Evolutionary conservation across 2,329 filamentous ascomycete genomes (phyloP).

Genomic region (Xylariales sp.): DNA sequence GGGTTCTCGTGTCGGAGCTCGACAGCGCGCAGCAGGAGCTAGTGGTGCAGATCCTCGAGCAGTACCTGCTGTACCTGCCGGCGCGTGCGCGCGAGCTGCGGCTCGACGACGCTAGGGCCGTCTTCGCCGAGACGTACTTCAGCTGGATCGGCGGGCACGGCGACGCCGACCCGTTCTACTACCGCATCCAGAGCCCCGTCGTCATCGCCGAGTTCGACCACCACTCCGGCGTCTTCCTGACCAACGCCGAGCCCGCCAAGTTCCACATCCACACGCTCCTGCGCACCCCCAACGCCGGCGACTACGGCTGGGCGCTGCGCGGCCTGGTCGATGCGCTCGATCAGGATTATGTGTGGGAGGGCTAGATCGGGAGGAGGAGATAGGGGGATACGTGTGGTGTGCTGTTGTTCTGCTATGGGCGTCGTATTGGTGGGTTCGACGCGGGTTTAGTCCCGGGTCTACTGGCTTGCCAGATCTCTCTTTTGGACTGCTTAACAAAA

Average conservation of each 20-base stretch:
- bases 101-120: constrained; percentile 63
- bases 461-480: too few relatives aligned
- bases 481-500: too few relatives aligned
- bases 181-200: constrained; percentile 80
- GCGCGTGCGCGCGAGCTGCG: constrained; percentile 63
- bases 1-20: constrained; percentile 66
- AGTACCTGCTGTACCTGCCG: constrained; percentile 78
- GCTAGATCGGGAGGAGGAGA: not conserved
- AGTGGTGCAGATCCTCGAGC: constrained; percentile 68
- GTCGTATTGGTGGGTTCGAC: too few relatives aligned
- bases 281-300: constrained; percentile 78
- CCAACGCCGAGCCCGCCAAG: constrained; percentile 77
- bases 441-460: not conserved
- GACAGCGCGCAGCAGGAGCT: constrained; percentile 60
- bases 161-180: constrained; percentile 79
- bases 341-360: constrained; percentile 57
- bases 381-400: not conserved
- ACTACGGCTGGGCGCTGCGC: constrained; percentile 73
- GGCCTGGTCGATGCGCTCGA: constrained; percentile 50
- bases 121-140: constrained; percentile 79
- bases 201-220: constrained; percentile 82
- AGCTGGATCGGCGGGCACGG: constrained; percentile 80
- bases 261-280: constrained; percentile 84
- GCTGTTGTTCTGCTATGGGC: not conserved
- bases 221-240: constrained; percentile 81